Base-by-base conservation (phyloP, 805 yeast species). In the Suhomyces vadensis region DNA sequence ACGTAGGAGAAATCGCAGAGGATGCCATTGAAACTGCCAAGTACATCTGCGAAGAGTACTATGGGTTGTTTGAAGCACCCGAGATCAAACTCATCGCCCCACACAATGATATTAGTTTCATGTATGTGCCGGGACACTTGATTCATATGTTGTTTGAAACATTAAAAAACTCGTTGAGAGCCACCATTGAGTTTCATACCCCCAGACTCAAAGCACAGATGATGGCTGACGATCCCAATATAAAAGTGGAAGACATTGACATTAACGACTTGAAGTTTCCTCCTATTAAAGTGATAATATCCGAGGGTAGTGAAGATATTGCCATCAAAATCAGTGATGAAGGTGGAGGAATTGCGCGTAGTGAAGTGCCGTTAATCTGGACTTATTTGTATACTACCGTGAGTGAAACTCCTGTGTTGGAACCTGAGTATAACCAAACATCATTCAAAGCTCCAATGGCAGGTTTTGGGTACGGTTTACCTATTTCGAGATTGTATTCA, bases 61-160 rank as follows among this genome's bases (percentile, higher is more conserved):
- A 87, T 61, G 95, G 94, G 3, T 71, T 89, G 11, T 82, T 83
- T 59, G 95, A 87, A 55, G 90, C 95, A 2, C 97, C 96, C 2
- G 75, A 84, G 52, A 91, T 90, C 14, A 82, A 83, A 52, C 70
- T 90, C 22, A 83, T 85, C 51, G 87, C 94, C 49, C 84, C 87
- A 14, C 78, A 80, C 16, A 85, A 86, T 58, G 73, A 65, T 53
- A 77, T 89, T 55, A 79, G 79, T 43, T 89, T 90, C 65, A 86
- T 88, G 88, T 89, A 89, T 59, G 95, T 90, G 9, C 96, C 96
- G 2, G 96, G 96, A 9, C 96, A 89, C 68, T 75, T 89, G 60
- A 84, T 87, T 56, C 97, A 89, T 59, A 89, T 90, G 91, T 66
- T 90, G 7, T 90, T 88, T 62, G 97, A 89, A 67, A 85, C 89